Base-by-base conservation (phyloP, 345 rosid species). In the Rhizophora apiculata region DNA sequence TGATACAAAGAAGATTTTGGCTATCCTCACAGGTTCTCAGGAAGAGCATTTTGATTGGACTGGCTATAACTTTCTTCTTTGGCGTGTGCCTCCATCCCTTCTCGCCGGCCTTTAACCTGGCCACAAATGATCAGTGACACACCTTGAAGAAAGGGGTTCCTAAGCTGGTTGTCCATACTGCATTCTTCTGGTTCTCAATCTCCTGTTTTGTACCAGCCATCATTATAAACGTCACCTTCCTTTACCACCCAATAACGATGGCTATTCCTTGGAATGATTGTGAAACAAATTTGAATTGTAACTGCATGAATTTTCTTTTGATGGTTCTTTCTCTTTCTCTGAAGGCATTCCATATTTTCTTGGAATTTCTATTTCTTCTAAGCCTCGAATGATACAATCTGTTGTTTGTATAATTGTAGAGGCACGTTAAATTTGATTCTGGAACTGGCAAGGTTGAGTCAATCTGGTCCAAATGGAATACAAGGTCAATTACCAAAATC, bases 71-170 rank as follows among this genome's bases (percentile, higher is more conserved):
- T 13, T 84, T 90, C 84, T 88, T 85, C 65, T 93, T 95, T 13
- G 95, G 96, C 6, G 36, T 83, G 53, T 89, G 91, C 81, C 85
- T 90, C 76, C 90, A 24, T 24, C 96, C 48, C n/a, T 89, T 87
- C 85, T 89, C 97, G 21, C 98, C 97, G 4, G 92, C 96, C 57
- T 84, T 93, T 69, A 93, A 89, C 84, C 80, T 90, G 77, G 92
- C 98, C 0, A 85, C 93, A 68, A 93, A 90, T 37, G 96, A 93
- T 81, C 94, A 93, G 65, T 90, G 92, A 90, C 75, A 86, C 68
- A 76, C 96, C 6, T 80, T 93, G 78, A 82, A 86, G 61, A 37
- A 83, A 70, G 93, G 96, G 26, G 93, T 89, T 52, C 88, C 93
- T 13, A 81, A 89, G 32, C 76, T 93, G 71, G 79, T 78, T 31